Base-by-base conservation (phyloP, 306 rosid genomes). In the Senna tora region DNA sequence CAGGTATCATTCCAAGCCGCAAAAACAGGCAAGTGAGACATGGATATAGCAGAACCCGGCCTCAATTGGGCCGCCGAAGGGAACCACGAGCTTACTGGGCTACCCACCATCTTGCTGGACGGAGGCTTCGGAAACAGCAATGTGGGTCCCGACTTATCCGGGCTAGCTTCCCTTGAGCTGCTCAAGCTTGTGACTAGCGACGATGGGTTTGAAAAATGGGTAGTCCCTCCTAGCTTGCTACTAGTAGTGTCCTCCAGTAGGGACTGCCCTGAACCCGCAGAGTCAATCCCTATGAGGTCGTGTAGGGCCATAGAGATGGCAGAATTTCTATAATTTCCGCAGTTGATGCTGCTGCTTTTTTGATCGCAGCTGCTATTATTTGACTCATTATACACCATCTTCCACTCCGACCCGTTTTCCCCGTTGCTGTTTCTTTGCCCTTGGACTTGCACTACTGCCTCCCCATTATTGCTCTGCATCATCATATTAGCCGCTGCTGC, bases 1-100 rank as follows among this genome's bases (percentile, higher is more conserved):
- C 78, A 88, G 76, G 87, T 70, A 49, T 93, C 96, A 25, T 75
- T 89, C 99, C 99, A 89, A 47, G 95, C 91, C 67, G 97, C 96
- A 83, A 91, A 93, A 55, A 87, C 81, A 20, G 97, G 98, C 80
- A 88, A 75, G 53, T 92, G 96, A 71, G 96, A 75, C 90, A 91
- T 82, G 38, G 90, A 66, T 41, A 89, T 73, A 0, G 90, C 81
- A 19, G 91, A 67, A 64, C 84, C 39, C 14, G 95, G 92, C 91
- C 96, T 92, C 75, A 90, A 56, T 79, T 86, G 91, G 17, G 87
- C 55, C n/a, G 83, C 33, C 33, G 95, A 59, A 12, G 94, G 88
- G 54, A 89, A 82, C 98, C 97, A 93, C 56, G 91, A 83, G 15
- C 79, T 77, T 60, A 83, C 87, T 65, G 83, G 78, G 69, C 69